Conservation (phyloP, 768 basidiomycete species). For the Asterophora parasitica region DNA sequence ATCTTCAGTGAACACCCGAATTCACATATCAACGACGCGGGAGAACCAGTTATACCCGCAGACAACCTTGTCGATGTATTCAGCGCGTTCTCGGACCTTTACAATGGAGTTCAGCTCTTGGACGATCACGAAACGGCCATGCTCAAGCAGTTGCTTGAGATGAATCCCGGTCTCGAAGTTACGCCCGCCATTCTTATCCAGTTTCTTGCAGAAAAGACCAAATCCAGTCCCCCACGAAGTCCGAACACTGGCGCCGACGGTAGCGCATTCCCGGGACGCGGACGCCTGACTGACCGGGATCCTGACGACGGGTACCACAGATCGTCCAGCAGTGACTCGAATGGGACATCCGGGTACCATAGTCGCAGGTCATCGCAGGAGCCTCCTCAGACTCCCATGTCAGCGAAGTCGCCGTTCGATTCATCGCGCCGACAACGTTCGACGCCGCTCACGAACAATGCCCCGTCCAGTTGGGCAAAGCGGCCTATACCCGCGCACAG, state of each 20-base stretch:
- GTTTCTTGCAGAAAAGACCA: constrained; percentile 61
- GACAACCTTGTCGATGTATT: constrained; percentile 69
- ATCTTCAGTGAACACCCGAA: constrained; percentile 66
- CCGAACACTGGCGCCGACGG: constrained; percentile 27
- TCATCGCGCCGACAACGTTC: constrained; percentile 64
- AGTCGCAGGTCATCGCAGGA: constrained; percentile 54
- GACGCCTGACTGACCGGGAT: constrained; percentile 29
- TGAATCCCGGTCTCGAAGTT: constrained; percentile 60
- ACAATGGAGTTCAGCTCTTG: constrained; percentile 61
- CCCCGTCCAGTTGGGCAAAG: constrained; percentile 73
- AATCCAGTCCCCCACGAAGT: constrained; percentile 37
- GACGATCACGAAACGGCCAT: constrained; percentile 55
- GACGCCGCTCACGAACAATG: constrained; percentile 50
- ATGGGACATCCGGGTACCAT: constrained; percentile 29
- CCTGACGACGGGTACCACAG: constrained; percentile 28
- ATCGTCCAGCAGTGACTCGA: constrained; percentile 55
- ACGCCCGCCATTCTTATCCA: constrained; percentile 62
- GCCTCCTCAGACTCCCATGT: constrained; percentile 49
- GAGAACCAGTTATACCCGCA: constrained; percentile 64
- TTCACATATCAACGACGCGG: constrained; percentile 51
- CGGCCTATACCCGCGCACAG: constrained; percentile 64
- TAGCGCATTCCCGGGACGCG: constrained; percentile 31
- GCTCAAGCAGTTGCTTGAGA: constrained; percentile 52
- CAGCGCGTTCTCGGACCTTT: constrained; percentile 53
- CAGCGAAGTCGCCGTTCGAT: constrained; percentile 63